Conservation (phyloP, 2,329 filamentous ascomycete species). For the Sclerotinia nivalis region DNA sequence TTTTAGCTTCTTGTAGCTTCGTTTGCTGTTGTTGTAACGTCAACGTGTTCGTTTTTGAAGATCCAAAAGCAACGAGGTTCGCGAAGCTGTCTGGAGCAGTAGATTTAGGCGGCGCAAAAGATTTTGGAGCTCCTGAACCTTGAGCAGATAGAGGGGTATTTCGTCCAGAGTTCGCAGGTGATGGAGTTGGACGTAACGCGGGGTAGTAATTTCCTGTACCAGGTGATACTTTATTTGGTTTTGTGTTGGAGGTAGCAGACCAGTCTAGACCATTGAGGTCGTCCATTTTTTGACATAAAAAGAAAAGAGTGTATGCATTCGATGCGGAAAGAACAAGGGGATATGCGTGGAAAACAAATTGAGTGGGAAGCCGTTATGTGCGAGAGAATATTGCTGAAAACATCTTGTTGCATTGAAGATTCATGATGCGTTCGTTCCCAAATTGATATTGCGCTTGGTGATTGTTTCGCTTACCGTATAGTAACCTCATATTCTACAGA, state of each 20-base stretch:
- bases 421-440: background rate
- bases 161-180: slow-evolving; percentile 52
- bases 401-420: background rate
- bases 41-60: slow-evolving; percentile 64
- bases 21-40: slow-evolving; percentile 77
- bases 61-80: slow-evolving; percentile 66
- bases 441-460: slow-evolving; percentile 1
- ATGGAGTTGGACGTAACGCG: slow-evolving; percentile 53
- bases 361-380: background rate
- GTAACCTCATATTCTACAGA: no score
- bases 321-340: slow-evolving; percentile 15
- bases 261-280: slow-evolving; percentile 63
- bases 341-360: background rate
- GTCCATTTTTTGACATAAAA: slow-evolving; percentile 51
- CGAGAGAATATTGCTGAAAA: background rate
- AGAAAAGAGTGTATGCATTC: slow-evolving; percentile 24
- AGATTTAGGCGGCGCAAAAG: slow-evolving; percentile 47
- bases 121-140: slow-evolving; percentile 45
- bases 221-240: slow-evolving; percentile 43
- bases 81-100: slow-evolving; percentile 70
- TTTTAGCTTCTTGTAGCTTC: slow-evolving; percentile 63
- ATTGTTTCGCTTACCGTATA: background rate
- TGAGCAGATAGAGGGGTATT: slow-evolving; percentile 53
- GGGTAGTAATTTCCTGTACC: slow-evolving; percentile 49
- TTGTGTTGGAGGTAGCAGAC: slow-evolving; percentile 48